phyloP scores from a whole-genome alignment of 768 basidiomycete genomes.

The Tricholoma terreum region DNA sequence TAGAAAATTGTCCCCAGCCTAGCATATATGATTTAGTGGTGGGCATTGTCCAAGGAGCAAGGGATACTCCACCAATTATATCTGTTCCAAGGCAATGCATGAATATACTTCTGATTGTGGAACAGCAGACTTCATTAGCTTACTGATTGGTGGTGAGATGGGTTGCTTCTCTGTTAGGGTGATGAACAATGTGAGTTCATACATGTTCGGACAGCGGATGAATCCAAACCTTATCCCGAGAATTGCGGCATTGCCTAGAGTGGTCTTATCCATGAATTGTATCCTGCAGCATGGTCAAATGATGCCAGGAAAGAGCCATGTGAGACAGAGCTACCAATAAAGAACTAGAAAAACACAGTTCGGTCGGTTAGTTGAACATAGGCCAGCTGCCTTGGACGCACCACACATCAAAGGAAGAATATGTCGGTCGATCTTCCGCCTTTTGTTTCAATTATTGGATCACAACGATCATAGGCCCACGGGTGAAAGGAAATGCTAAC shows the following conservation, averaged over 20 bases:
- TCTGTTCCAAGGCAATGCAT: conserved; percentile 26
- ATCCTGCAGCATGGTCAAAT: conserved; percentile 39
- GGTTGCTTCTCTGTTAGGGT: conserved; percentile 45
- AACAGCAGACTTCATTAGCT: conserved; percentile 16
- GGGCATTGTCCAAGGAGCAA: background rate
- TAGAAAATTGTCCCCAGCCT: conserved; percentile 81
- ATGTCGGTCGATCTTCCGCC: conserved; percentile 64
- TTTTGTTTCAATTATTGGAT: no score
- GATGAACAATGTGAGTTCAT: background rate
- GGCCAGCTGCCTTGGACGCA: conserved; percentile 31
- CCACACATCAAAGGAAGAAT: conserved; percentile 72
- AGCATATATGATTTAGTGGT: background rate
- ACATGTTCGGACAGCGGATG: background rate
- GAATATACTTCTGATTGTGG: background rate
- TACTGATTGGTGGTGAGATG: conserved; percentile 67
- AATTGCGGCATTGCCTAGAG: conserved; percentile 63
- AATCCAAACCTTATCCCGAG: conserved; percentile 60
- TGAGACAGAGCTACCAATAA: conserved; percentile 45
- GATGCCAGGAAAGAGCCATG: no score
- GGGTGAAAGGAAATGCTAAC: conserved; percentile 27
- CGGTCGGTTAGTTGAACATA: background rate
- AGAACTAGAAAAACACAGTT: conserved; percentile 35
- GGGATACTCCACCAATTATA: conserved; percentile 55
- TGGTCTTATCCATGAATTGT: conserved; percentile 81
- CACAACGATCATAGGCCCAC: background rate